Evolutionary conservation across 805 yeast species (phyloP).

Genomic region (Metschnikowia orientalis): DNA sequence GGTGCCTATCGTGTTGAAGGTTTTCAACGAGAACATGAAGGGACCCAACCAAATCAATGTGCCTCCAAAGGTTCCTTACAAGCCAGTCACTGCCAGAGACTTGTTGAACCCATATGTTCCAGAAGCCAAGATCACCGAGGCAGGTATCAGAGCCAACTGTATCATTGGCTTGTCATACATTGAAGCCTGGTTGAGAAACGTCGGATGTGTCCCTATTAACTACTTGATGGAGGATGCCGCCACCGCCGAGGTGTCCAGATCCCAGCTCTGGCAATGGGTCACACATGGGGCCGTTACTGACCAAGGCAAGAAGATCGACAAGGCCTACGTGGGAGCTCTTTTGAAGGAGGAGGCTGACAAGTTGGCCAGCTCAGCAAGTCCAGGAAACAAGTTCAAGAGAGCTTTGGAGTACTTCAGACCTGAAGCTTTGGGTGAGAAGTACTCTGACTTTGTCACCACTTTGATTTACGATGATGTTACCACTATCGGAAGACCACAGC

Average conservation of each 20-base stretch:
- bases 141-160: slow-evolving; percentile 67
- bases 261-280: slow-evolving; percentile 82
- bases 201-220: slow-evolving; percentile 84
- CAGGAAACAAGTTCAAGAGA: slow-evolving; percentile 60
- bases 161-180: slow-evolving; percentile 75
- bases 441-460: slow-evolving; percentile 74
- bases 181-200: slow-evolving; percentile 82
- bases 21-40: slow-evolving; percentile 72
- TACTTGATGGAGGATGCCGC: slow-evolving; percentile 89
- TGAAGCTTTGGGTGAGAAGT: slow-evolving; percentile 66
- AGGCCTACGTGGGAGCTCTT: slow-evolving; percentile 52
- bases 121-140: slow-evolving; percentile 60
- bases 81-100: slow-evolving; percentile 55
- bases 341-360: slow-evolving; percentile 60
- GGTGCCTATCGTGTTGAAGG: slow-evolving; percentile 66
- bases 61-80: slow-evolving; percentile 44
- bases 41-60: slow-evolving; percentile 74
- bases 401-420: slow-evolving; percentile 71
- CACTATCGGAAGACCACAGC: slow-evolving; percentile 43
- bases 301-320: slow-evolving; percentile 53
- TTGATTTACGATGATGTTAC: slow-evolving; percentile 71
- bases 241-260: slow-evolving; percentile 81
- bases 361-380: slow-evolving; percentile 44
- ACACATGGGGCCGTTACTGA: slow-evolving; percentile 63
- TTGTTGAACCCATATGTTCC: slow-evolving; percentile 61